Percentiles rank a stretch among this genome's conserved stretches.
Conservation (phyloP, 805 yeast genomes). For the Debaryomyces maramus region DNA sequence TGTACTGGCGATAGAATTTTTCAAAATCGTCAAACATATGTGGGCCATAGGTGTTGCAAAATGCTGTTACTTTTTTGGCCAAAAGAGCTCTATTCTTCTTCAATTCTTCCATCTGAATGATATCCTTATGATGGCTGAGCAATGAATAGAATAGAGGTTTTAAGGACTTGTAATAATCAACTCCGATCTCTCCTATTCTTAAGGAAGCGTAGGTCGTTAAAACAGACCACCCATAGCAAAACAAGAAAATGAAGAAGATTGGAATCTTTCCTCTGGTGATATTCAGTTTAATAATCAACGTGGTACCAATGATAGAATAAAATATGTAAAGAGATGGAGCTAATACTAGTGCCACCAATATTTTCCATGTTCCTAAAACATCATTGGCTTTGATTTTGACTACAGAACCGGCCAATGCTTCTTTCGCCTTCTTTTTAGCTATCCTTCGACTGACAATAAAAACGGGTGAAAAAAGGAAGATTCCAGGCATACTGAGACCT, state of each 20-base stretch:
- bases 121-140: constrained; percentile 27
- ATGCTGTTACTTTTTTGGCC: constrained; percentile 29
- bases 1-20: constrained; percentile 30
- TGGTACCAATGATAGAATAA: constrained; percentile 36
- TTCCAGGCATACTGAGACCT: constrained; percentile 39
- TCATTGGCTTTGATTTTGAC: constrained; percentile 44
- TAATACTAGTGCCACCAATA: constrained; percentile 39
- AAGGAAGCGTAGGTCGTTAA: constrained; percentile 43
- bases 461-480: constrained; percentile 39
- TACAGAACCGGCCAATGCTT: constrained; percentile 38
- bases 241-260: constrained; percentile 21
- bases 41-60: constrained; percentile 40
- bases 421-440: constrained; percentile 34
- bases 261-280: constrained; percentile 14
- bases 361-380: constrained; percentile 45
- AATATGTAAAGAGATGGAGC: constrained; percentile 43
- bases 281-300: constrained; percentile 17
- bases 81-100: constrained; percentile 27
- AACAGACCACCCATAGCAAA: constrained; percentile 37
- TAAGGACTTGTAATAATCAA: constrained; percentile 42
- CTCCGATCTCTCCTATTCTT: constrained; percentile 42
- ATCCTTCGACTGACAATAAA: constrained; percentile 35
- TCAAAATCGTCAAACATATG: constrained; percentile 38
- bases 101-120: constrained; percentile 32
- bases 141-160: constrained; percentile 37